Percentiles rank a stretch among this genome's conserved stretches.
These are phyloP conservation scores for Ophiostoma australiae DNA, from an alignment of 2,329 filamentous ascomycete species.

Conservation along the genomic window DNA sequence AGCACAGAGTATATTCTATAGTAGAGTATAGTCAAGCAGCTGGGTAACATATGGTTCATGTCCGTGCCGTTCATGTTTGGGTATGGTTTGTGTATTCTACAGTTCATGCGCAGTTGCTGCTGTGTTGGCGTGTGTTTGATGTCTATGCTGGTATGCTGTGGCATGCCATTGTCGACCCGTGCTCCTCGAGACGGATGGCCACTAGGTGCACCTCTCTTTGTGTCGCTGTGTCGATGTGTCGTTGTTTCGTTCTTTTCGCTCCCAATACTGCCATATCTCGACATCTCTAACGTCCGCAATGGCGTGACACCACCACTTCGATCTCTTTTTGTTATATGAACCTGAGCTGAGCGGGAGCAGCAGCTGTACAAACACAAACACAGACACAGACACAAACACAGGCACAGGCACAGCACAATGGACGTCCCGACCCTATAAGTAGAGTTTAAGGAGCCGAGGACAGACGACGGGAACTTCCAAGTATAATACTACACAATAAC, in stretches of 20 bases:
- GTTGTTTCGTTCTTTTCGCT: not conserved
- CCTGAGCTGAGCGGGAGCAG: not conserved
- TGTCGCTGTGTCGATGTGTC: too few relatives aligned
- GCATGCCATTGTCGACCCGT: not conserved
- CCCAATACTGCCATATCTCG: not conserved
- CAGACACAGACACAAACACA: not conserved
- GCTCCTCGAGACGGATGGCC: not conserved
- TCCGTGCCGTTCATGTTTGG: not conserved
- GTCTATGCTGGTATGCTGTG: not conserved
- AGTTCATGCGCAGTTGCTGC: not conserved
- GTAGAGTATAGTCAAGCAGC: not conserved
- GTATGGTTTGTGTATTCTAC: not conserved
- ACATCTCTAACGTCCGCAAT: conserved; percentile 9
- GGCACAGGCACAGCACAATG: not conserved
- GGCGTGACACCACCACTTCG: not conserved
- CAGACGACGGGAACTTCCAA: not conserved
- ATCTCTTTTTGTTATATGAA: not conserved
- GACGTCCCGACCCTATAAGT: not conserved
- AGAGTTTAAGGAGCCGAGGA: conserved; percentile 8
- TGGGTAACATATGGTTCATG: conserved; percentile 10
- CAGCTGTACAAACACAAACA: not conserved
- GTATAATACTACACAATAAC: not conserved
- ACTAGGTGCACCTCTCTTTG: not conserved
- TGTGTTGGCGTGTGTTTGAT: not conserved
- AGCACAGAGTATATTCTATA: not conserved